These are phyloP conservation scores for Colletotrichum sidae DNA, from an alignment of 2,329 filamentous ascomycete genomes.

Conservation along the genomic window DNA sequence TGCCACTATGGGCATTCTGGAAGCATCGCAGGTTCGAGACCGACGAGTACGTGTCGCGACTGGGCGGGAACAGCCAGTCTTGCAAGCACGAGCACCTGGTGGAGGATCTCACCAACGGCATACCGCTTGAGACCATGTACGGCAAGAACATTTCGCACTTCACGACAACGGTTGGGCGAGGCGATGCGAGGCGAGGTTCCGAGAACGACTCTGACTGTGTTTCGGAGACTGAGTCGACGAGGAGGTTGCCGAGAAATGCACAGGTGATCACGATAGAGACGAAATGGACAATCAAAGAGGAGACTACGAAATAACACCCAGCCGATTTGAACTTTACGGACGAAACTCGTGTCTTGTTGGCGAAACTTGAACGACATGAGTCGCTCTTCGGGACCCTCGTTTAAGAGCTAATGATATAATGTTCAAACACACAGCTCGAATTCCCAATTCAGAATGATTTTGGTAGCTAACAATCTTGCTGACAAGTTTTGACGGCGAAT, in stretches of 20 bases:
- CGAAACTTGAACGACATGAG: no score
- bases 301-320: conserved; percentile 11
- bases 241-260: conserved; percentile 20
- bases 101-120: conserved; percentile 27
- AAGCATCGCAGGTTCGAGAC: conserved; percentile 26
- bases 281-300: conserved; percentile 27
- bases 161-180: conserved; percentile 16
- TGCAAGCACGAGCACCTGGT: conserved; percentile 24
- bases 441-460: no score
- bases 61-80: conserved; percentile 22
- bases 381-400: no score
- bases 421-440: no score
- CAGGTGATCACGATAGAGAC: conserved; percentile 24
- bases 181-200: conserved; percentile 2
- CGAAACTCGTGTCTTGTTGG: no score
- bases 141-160: conserved; percentile 17
- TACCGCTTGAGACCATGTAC: conserved; percentile 25
- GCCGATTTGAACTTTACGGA: no score
- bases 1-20: conserved; percentile 22
- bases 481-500: no score
- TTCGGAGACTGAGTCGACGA: conserved; percentile 18
- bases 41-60: conserved; percentile 21
- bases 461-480: no score
- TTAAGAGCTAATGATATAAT: no score
- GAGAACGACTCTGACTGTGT: conserved; percentile 7